Base-by-base conservation (phyloP, 2,329 filamentous ascomycete species). In the Biscogniauxia mediterranea region DNA sequence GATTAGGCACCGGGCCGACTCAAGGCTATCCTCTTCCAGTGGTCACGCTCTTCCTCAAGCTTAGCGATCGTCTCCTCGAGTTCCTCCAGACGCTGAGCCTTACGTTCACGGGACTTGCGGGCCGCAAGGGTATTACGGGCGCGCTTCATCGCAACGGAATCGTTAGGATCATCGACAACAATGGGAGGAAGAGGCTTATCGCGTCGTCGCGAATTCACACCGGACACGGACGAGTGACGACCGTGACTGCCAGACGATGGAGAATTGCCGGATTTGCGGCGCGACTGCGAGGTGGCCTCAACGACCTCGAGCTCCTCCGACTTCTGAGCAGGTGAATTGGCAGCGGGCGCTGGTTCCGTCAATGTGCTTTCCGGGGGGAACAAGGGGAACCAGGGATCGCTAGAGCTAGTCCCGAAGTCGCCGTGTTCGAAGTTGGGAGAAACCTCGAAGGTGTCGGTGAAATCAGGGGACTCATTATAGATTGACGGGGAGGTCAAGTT, bases 121-220 rank as follows among this genome's bases (percentile, higher is more conserved):
- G 94, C 94, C 19, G 94, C 94, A 75, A 96, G 85, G 8, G 93
- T 96, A 76, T 97, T 98, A 68, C 93, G 90, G 56, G 93, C 93
- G 75, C 94, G 91, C 87, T 97, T 97, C 83, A 93, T 85, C 20
- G 92, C 92, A n/a, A 90, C 75, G 9, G 84, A 85, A 71, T 97
- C 93, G 51, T 70, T 79, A 0, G 88, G 85, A 68, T 97, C 91
- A 26, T 89, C 85, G 46, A 93, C 85, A 63, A 89, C 80, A 74
- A 97, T 93, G 6, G 89, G 88, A 64, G 90, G 89, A 59, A 96
- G 81, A 64, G 90, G 88, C 83, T 93, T 94, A 73, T 92, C 88
- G 65, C 91, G 90, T 74, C 90, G 89, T 67, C 91, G 89, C 70
- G 89, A 79, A 72, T 79, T 85, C 59, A 96, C 87, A 63, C 91